Base-by-base conservation (phyloP, 192 early-diverging fungal species). In the Podila minutissima region DNA sequence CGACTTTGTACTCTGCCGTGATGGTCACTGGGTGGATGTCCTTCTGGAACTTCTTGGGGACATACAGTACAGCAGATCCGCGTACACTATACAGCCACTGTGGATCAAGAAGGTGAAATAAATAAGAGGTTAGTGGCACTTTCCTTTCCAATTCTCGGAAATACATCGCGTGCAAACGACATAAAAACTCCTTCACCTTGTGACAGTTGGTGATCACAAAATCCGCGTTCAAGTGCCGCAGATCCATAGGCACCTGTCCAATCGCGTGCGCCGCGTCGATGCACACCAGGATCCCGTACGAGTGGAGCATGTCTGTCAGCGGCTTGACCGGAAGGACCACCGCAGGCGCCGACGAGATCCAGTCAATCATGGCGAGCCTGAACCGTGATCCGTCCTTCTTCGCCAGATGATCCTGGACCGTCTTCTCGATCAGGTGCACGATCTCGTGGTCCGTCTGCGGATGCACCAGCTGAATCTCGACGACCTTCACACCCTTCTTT, bases 241-340 rank as follows among this genome's bases (percentile, higher is more conserved):
- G 49, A 46, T 92, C 73, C 2, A 92, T 55, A 28, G 89, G 89
- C 24, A 93, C 86, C 72, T 92, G 91, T 15, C 90, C 90, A 59
- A 93, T 86, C 24, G 89, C 72, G 66, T 93, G 92, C 5, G 92
- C 91, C 37, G 87, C 92, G 67, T 93, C 92, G 17, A 93, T 78
- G 64, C 88, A 73, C 4, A 87, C 86, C 50, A 89, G 64, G 67
- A 92, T 89, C 13, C 84, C 73, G 62, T 91, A 66, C 20, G 84
- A 64, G 19, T 83, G 69, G 22, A 90, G 74, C 60, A 50, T 87
- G 48, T 55, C 68, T 3, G 55, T 83, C 59, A 41, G 84, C 50
- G 49, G 59, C 57, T 78, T 88, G 63, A 82, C 82, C 67, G 38
- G 92, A 79, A 61, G 88, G 31, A 62, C 59, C 57, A 37, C 84